Percentiles rank a stretch among this genome's conserved stretches.
Evolutionary conservation across 495 filamentous ascomycete species (phyloP).

Genomic region (Penicillium coffeae): DNA sequence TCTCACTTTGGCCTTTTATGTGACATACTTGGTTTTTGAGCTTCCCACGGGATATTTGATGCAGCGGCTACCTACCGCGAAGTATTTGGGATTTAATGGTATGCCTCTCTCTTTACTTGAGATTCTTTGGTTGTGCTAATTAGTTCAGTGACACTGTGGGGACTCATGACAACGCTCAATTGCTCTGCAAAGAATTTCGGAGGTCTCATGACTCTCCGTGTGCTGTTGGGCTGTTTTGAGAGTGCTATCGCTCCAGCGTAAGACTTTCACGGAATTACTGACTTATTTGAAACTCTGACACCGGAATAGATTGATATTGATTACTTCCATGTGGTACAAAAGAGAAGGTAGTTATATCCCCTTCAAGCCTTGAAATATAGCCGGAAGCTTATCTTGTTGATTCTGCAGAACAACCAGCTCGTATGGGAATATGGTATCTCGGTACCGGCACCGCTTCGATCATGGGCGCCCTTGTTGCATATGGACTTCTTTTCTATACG

Average conservation of each 20-base stretch:
- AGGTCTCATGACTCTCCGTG: slow-evolving; percentile 45
- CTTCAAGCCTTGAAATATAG: slow-evolving; percentile 49
- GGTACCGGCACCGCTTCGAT: slow-evolving; percentile 56
- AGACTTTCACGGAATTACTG: slow-evolving; percentile 30
- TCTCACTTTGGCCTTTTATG: slow-evolving; percentile 51
- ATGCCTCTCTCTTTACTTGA: neutral
- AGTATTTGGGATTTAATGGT: slow-evolving; percentile 48
- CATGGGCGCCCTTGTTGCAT: slow-evolving; percentile 56
- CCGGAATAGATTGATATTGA: slow-evolving; percentile 32
- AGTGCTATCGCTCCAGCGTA: slow-evolving; percentile 57
- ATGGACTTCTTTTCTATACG: slow-evolving; percentile 54
- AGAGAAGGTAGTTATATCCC: slow-evolving; percentile 17
- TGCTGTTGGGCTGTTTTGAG: slow-evolving; percentile 65
- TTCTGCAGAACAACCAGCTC: slow-evolving; percentile 49
- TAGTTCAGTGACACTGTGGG: slow-evolving; percentile 47
- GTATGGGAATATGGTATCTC: slow-evolving; percentile 55
- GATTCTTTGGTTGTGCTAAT: slow-evolving; percentile 1
- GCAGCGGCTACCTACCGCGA: slow-evolving; percentile 45
- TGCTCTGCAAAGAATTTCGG: slow-evolving; percentile 51
- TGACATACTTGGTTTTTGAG: slow-evolving; percentile 43
- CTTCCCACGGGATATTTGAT: slow-evolving; percentile 38
- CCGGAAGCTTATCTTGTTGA: slow-evolving; percentile 62
- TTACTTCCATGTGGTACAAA: slow-evolving; percentile 33
- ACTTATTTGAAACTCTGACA: slow-evolving; percentile 44
- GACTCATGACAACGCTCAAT: slow-evolving; percentile 55